Base-by-base conservation (phyloP, 2,329 filamentous ascomycete genomes). In the Escovopsis sp. region DNA sequence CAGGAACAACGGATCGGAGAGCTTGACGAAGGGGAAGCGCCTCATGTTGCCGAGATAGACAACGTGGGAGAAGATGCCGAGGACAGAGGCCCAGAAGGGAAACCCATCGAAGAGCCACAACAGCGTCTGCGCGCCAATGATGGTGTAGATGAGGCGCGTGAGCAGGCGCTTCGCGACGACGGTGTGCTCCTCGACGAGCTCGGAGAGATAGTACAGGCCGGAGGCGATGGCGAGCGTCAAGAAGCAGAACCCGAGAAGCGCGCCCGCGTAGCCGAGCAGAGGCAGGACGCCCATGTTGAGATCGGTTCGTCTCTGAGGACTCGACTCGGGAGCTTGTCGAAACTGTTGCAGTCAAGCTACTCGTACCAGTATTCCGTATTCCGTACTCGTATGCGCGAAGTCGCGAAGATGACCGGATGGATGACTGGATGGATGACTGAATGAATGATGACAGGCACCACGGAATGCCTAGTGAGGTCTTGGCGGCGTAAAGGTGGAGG, bases 121-220 rank as follows among this genome's bases (percentile, higher is more conserved):
- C 4, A 89, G 64, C 9, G 78, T 46, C 59, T 95, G 89, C 7
- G 87, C 58, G 27, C 54, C 72, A 46, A 95, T 81, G 49, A 94
- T 77, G 47, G 65, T 67, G 65, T 94, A 94, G 54, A 96, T 95
- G 43, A 96, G 70, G 35, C 77, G 79, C 30, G 75, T 82, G 40
- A 98, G 71, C n/a, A 95, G 68, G 43, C 81, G 84, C 59, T 94
- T 94, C 11, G 88, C 84, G 47, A 94, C 64, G 10, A 96, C 89
- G 4, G 89, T 95, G 58, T 98, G 89, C 62, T 98, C 91, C 65
- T 98, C 91, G 46, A 98, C 91, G 12, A 96, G 79, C 62, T 98
- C 91, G 20, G 89, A 95, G 41, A 98, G 81, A 61, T 98, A 98
- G 67, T 98, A 98, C 24, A 98, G 78, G 32, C 91, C 91, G n/a